Evolutionary conservation across 192 early-diverging fungal genomes (phyloP), one percentile per base, ranked within the genome.

Genomic region (Neocallimastix lanati): DNA sequence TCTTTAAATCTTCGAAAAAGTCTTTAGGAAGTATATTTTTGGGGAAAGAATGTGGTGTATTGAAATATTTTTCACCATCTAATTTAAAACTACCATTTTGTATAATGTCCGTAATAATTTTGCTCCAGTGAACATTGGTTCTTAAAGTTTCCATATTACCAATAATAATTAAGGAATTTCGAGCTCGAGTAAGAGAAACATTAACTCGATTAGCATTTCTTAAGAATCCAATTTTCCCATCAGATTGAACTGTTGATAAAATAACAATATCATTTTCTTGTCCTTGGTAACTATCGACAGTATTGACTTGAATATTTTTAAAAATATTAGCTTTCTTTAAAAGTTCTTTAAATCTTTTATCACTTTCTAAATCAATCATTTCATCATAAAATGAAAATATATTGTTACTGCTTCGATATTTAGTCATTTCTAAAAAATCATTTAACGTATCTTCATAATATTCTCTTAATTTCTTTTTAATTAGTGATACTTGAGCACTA

Each of bases 211-310:
- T 86, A 29, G 86, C 84, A 82, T 98, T 94, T 14, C 88, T 83
- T 81, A 96, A 84, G 82, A 98, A 96, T 15, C 94, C 95, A 37
- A 96, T 92, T 0, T 85, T 78, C 18, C 79, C 86, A 77, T 83
- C 83, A 7, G 78, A 25, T 29, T 96, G 89, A 28, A 99, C 97
- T 79, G 93, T 96, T 0, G 94, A 96, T 78, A 99, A 92, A 77
- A 99, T 94, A 35, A 99, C 93, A 38, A 98, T 93, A 27, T 97
- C 97, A 83, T 98, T 98, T 82, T 98, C 96, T 84, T 96, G 93
- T 12, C 96, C 97, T 85, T 99, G 95, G 82, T 98, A 99, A 15
- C 95, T 95, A 83, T 98, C 96, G 77, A 89, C 94, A 0, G 96
- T 98, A 83, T 96, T 96, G 80, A 98, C 92, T 81, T 97, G 94